A percentile compares a stretch with the other conserved stretches of the same genome.
Conservation (phyloP, 2,329 filamentous ascomycete genomes). For the Exserohilum turcica region DNA sequence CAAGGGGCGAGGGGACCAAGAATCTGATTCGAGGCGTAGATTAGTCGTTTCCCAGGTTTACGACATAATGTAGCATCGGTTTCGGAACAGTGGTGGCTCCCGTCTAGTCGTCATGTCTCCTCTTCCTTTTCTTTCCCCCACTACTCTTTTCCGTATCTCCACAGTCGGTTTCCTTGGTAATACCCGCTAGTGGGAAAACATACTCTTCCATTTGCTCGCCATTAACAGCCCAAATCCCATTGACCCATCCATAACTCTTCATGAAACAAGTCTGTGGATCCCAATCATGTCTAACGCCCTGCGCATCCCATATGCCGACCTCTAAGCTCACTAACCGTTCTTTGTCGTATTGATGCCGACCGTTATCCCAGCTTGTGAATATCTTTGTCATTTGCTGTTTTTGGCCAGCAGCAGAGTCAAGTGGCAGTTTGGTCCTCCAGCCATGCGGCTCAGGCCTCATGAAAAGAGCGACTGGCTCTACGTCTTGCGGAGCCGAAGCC, state of each 20-base stretch:
- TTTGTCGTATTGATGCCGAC: slow-evolving; percentile 3
- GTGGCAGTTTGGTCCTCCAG: not conserved
- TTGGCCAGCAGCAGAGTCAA: not conserved
- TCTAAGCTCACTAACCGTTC: slow-evolving; percentile 20
- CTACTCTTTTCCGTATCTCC: not conserved
- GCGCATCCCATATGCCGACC: not conserved
- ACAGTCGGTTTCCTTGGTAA: not conserved
- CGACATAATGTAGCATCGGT: not conserved
- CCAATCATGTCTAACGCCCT: not conserved
- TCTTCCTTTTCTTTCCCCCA: not conserved
- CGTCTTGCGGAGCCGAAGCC: not conserved
- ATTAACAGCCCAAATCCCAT: slow-evolving; percentile 18
- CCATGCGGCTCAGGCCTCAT: slow-evolving; percentile 5
- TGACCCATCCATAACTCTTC: slow-evolving; percentile 20
- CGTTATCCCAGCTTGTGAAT: slow-evolving; percentile 24
- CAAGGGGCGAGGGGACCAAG: slow-evolving; percentile 41
- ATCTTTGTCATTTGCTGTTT: not conserved
- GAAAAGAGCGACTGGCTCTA: slow-evolving; percentile 16
- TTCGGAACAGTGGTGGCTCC: not conserved
- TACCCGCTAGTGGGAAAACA: slow-evolving; percentile 10
- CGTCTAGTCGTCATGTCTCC: not conserved
- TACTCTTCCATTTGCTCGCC: slow-evolving; percentile 9
- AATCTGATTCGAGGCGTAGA: slow-evolving; percentile 39
- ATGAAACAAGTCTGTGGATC: not conserved
- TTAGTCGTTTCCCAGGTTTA: slow-evolving; percentile 12